Evolutionary conservation across 768 basidiomycete species (phyloP).

Genomic region (Termitomyces sp.): DNA sequence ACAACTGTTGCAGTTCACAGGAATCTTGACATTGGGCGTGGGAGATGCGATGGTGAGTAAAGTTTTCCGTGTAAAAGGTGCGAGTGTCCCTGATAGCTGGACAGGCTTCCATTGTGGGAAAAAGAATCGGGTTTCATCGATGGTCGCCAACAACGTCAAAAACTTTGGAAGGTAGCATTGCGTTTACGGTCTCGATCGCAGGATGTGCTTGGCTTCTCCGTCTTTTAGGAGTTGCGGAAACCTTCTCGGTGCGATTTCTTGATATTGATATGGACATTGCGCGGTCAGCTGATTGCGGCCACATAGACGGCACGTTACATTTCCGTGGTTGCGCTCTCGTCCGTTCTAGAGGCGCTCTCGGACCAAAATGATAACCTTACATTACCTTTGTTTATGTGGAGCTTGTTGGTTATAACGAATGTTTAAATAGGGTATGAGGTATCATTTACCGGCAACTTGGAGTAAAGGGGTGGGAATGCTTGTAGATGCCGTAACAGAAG

Average conservation of each 20-base stretch:
- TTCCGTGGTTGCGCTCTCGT: slow-evolving; percentile 55
- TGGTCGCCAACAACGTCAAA: slow-evolving; percentile 87
- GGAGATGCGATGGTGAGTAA: slow-evolving; percentile 85
- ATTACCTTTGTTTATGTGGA: slow-evolving; percentile 95
- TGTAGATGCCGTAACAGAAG: background rate
- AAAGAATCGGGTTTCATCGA: slow-evolving; percentile 69
- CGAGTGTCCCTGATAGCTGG: background rate
- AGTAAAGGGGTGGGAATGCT: background rate
- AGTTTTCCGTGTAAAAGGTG: background rate
- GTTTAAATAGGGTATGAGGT: slow-evolving; percentile 14
- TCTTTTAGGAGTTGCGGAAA: slow-evolving; percentile 59
- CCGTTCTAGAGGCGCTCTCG: slow-evolving; percentile 83
- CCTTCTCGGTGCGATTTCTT: slow-evolving; percentile 64
- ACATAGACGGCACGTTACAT: slow-evolving; percentile 63
- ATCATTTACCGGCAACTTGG: background rate
- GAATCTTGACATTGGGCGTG: slow-evolving; percentile 83
- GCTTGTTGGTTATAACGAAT: slow-evolving; percentile 62
- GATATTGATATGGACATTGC: background rate
- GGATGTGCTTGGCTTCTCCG: slow-evolving; percentile 68
- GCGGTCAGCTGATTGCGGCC: background rate
- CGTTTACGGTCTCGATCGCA: slow-evolving; percentile 72
- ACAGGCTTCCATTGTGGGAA: slow-evolving; percentile 91
- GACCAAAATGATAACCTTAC: slow-evolving; percentile 98
- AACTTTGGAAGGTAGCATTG: slow-evolving; percentile 87
- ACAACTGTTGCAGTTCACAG: slow-evolving; percentile 61